Conservation (phyloP, 345 rosid genomes). For the Gossypium raimondii region DNA sequence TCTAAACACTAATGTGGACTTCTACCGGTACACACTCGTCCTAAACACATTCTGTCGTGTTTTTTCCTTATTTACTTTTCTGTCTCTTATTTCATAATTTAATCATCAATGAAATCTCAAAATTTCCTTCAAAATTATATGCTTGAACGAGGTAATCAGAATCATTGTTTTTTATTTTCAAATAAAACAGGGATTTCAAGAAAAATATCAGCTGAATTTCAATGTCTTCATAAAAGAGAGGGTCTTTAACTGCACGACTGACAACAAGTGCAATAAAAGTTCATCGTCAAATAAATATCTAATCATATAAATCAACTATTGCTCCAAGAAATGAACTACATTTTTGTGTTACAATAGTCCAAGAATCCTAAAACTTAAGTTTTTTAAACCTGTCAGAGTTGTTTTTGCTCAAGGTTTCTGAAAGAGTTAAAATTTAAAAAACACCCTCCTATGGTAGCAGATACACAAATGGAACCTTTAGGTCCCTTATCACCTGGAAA, state of each 20-base stretch:
- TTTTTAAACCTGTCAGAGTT: neutral
- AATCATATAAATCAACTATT: neutral
- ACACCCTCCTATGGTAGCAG: neutral
- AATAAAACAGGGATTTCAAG: neutral
- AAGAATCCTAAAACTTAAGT: neutral
- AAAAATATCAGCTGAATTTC: neutral
- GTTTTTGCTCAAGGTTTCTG: neutral
- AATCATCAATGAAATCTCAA: neutral
- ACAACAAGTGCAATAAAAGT: neutral
- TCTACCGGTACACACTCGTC: too few species aligned
- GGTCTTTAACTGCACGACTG: neutral
- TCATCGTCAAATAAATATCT: neutral
- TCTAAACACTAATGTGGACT: too few species aligned
- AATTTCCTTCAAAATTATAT: neutral
- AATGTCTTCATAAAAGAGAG: neutral
- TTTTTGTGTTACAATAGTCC: neutral
- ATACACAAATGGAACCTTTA: neutral
- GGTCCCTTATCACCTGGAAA: neutral
- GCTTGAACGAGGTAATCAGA: neutral
- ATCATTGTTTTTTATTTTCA: neutral
- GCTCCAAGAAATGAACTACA: neutral
- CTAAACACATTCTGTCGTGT: neutral
- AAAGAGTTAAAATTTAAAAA: too few species aligned
- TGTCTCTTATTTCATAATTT: neutral
- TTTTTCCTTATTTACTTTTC: neutral